A percentile compares a stretch with the other conserved stretches of the same genome.
Conservation (phyloP, 805 yeast species). For the Komagataella populi region DNA sequence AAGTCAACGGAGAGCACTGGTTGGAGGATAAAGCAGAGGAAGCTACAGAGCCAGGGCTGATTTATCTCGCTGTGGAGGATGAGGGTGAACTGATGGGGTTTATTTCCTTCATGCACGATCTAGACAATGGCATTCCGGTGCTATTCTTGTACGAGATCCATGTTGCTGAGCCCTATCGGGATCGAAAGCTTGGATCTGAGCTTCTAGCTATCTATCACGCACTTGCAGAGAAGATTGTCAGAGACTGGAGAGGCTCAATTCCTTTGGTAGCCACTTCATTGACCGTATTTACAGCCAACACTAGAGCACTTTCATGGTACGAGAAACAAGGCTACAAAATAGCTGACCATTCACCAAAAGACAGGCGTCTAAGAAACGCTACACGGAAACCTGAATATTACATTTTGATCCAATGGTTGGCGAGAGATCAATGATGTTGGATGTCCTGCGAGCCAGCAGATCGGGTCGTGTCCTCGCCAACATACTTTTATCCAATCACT, state of each 20-base stretch:
- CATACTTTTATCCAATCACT: neutral
- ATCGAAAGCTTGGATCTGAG: slow-evolving; percentile 21
- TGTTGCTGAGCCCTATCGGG: slow-evolving; percentile 20
- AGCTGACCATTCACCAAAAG: slow-evolving; percentile 30
- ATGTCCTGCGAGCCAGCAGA: neutral
- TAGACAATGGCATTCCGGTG: slow-evolving; percentile 23
- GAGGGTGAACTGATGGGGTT: slow-evolving; percentile 20
- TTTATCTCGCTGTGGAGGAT: slow-evolving; percentile 22
- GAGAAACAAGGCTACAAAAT: slow-evolving; percentile 20
- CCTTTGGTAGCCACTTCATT: slow-evolving; percentile 20
- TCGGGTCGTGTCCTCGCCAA: neutral
- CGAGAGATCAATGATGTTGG: neutral
- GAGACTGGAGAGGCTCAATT: neutral
- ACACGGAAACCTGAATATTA: slow-evolving; percentile 29
- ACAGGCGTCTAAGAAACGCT: slow-evolving; percentile 25
- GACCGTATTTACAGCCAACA: slow-evolving; percentile 38
- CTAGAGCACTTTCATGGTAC: slow-evolving; percentile 30
- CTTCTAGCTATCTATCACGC: slow-evolving; percentile 23
- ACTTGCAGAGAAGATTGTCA: slow-evolving; percentile 11
- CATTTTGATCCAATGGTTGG: slow-evolving; percentile 11
- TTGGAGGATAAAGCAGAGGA: slow-evolving; percentile 26
- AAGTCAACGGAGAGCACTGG: slow-evolving; percentile 25
- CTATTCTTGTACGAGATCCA: slow-evolving; percentile 49
- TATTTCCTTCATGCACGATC: slow-evolving; percentile 29
- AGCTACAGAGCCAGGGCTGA: slow-evolving; percentile 32